Evolutionary conservation across 305 asterid species (phyloP).

Genomic region (Lippia alba): DNA sequence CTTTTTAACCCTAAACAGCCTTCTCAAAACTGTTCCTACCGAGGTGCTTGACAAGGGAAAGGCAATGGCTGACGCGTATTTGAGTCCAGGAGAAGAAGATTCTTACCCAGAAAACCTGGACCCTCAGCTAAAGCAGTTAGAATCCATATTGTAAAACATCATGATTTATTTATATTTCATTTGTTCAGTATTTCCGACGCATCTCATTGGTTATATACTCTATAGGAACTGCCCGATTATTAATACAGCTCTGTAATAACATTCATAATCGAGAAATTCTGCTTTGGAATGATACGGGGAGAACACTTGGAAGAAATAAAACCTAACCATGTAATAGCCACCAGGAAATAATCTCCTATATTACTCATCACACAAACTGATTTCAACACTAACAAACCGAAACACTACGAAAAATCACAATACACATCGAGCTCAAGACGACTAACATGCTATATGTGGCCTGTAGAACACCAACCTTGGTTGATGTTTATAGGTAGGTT

Average conservation of each 20-base stretch:
- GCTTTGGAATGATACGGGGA: neutral
- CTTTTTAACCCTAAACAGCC: constrained; percentile 49
- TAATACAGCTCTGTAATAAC: neutral
- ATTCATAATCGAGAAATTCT: neutral
- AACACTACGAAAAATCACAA: constrained; percentile 23
- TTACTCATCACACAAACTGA: neutral
- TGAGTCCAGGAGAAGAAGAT: constrained; percentile 47
- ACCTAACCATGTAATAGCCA: neutral
- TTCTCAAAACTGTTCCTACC: constrained; percentile 77
- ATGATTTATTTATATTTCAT: too few species aligned
- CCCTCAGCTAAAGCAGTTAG: constrained; percentile 72
- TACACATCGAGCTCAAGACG: constrained; percentile 25
- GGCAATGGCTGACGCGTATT: constrained; percentile 83
- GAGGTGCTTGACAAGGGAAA: constrained; percentile 85
- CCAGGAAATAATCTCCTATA: neutral
- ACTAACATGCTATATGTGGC: constrained; percentile 1
- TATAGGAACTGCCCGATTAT: neutral
- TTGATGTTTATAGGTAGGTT: neutral
- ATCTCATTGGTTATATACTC: too few species aligned
- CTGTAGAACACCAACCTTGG: neutral
- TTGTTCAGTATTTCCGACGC: too few species aligned
- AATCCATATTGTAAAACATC: constrained; percentile 59
- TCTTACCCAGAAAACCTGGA: constrained; percentile 43
- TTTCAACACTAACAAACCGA: constrained; percentile 8
- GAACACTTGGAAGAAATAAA: neutral